phyloP scores from a whole-genome alignment of 805 yeast genomes.

The Saccharomycopsis lassenensis region DNA sequence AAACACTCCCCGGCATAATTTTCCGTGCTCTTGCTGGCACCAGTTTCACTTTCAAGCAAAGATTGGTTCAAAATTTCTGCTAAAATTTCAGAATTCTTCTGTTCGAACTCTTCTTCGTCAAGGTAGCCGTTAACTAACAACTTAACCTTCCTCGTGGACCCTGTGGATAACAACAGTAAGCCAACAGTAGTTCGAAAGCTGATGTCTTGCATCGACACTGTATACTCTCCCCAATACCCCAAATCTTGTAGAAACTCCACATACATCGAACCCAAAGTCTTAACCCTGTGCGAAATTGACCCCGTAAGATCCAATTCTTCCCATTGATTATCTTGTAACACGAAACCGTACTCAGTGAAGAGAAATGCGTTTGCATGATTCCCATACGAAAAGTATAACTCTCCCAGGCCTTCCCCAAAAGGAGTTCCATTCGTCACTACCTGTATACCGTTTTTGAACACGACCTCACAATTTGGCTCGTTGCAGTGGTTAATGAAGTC shows the following conservation, averaged over 20 bases:
- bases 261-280: conserved; percentile 30
- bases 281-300: conserved; percentile 37
- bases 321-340: conserved; percentile 48
- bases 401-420: no score
- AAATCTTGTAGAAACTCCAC: conserved; percentile 34
- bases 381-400: conserved; percentile 71
- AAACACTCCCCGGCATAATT: no score
- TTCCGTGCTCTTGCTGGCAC: conserved; percentile 17
- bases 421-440: no score
- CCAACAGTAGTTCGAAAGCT: conserved; percentile 75
- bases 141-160: background rate
- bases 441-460: no score
- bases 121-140: conserved; percentile 29
- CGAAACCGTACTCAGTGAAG: conserved; percentile 81
- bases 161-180: conserved; percentile 36
- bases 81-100: conserved; percentile 23
- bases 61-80: conserved; percentile 17
- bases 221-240: conserved; percentile 67
- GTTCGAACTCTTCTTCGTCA: conserved; percentile 35
- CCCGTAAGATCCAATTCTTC: conserved; percentile 64
- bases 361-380: conserved; percentile 79
- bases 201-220: conserved; percentile 38
- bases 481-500: conserved; percentile 74
- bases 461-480: conserved; percentile 16
- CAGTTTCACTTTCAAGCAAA: conserved; percentile 21